Base-by-base conservation (phyloP, 2,329 filamentous ascomycete genomes). In the Biscogniauxia sp. region DNA sequence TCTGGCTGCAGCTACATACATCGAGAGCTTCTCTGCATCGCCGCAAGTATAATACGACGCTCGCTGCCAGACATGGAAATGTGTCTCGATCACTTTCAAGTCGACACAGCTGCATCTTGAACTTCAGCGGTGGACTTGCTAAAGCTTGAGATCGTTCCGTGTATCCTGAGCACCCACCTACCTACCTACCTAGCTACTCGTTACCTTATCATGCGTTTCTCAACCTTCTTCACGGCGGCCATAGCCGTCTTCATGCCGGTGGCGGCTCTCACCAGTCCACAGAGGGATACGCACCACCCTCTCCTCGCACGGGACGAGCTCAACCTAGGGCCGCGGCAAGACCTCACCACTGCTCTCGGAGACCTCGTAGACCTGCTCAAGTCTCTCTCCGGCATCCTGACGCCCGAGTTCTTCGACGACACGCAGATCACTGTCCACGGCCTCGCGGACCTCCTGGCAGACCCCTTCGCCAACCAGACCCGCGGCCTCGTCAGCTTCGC, bases 401-500 rank as follows among this genome's bases (percentile, higher is more conserved):
- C 26, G 1, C 28, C 58, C 19, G 50, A 53, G 20, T 61, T 61
- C 58, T 54, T 61, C 51, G 54, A 54, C 5, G 55, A 61, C 51
- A 51, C 56, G 19, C 51, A 51, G 15, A 61, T 50, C 9, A 37
- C 53, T 9, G 51, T 61, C n/a, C 37, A 37, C 28, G 58, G 58
- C n/a, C 52, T 61, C 9, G 58, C 58, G 8, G 55, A 57, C 54
- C 20, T 61, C 13, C 58, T 60, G 25, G 59, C 49, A n/a, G 59
- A 26, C 8, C 55, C 59, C 0, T 53, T 58, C 19, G 51, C 56
- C 52, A 57, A 54, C 20, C 78, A 79, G 57, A 79, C 87, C 23
- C 81, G 83, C 50, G 75, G 80, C 64, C 76, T 88, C 3, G 72
- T 72, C 5, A 74, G 79, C 4, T 72, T 69, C 4, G 78, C 80